A percentile compares a stretch with the other conserved stretches of the same genome.
These are phyloP conservation scores for Sporothrix curviconia DNA, from an alignment of 2,329 filamentous ascomycete species.

Conservation along the genomic window DNA sequence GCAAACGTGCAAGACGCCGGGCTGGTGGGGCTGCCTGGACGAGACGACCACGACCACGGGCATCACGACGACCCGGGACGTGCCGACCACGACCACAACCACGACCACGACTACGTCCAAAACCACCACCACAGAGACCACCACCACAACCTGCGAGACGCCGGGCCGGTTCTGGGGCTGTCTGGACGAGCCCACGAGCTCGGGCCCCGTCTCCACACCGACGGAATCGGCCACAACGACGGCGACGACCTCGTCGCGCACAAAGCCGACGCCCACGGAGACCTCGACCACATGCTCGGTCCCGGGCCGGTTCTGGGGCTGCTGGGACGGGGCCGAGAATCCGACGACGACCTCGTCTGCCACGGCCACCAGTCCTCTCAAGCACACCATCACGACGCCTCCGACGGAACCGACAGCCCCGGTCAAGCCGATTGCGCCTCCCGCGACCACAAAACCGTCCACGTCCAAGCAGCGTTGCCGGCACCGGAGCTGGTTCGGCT, in stretches of 20 bases:
- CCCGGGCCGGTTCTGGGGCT: constrained; percentile 22
- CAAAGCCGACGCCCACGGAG: background rate
- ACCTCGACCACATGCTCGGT: constrained; percentile 21
- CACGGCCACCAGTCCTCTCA: constrained; percentile 22
- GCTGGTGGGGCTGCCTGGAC: constrained; percentile 82
- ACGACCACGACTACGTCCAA: constrained; percentile 33
- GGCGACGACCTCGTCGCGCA: constrained; percentile 21
- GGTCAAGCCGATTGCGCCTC: constrained; percentile 13
- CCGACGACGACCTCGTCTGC: background rate
- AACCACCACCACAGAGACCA: constrained; percentile 36
- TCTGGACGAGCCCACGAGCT: constrained; percentile 43
- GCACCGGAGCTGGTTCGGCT: constrained; percentile 35
- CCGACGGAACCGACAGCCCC: constrained; percentile 7
- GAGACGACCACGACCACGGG: constrained; percentile 48
- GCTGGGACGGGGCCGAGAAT: constrained; percentile 16
- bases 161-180: constrained; percentile 61
- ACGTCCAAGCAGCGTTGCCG: constrained; percentile 28
- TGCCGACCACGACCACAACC: constrained; percentile 26
- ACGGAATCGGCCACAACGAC: constrained; percentile 27
- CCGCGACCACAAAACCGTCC: constrained; percentile 17
- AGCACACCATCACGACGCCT: constrained; percentile 10
- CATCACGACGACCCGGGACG: constrained; percentile 41
- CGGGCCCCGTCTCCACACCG: constrained; percentile 30
- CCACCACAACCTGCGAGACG: constrained; percentile 51
- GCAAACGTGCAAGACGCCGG: constrained; percentile 77